Conservation (phyloP, 768 basidiomycete species). For the Leucosporidium creatinivorum region DNA sequence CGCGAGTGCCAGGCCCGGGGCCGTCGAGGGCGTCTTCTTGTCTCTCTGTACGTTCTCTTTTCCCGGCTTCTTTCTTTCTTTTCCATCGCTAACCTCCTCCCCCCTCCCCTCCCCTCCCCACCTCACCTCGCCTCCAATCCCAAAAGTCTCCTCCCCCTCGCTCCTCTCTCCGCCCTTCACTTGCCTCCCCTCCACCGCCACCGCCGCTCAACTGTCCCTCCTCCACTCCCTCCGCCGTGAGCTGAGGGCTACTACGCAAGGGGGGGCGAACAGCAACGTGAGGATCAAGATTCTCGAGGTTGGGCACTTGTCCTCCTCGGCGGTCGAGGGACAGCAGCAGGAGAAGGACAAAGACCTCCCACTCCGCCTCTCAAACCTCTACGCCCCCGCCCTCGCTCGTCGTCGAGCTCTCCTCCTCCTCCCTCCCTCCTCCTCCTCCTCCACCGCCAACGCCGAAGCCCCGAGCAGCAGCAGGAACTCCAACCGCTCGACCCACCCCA, state of each 20-base stretch:
- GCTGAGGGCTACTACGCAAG: no score
- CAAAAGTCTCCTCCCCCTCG: slow-evolving; percentile 18
- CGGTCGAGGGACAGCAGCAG: no score
- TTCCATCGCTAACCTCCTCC: background rate
- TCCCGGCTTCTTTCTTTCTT: background rate
- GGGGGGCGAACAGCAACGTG: slow-evolving; percentile 2
- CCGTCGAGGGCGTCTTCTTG: slow-evolving; percentile 14
- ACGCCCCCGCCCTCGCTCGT: slow-evolving; percentile 15
- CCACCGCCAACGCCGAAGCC: no score
- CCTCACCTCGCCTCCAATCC: no score
- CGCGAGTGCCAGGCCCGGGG: slow-evolving; percentile 1
- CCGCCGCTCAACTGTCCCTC: slow-evolving; percentile 15
- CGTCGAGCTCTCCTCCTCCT: no score
- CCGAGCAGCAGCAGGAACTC: no score
- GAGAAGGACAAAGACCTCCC: slow-evolving; percentile 5
- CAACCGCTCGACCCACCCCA: background rate
- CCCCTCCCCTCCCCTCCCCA: background rate
- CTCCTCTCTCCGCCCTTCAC: slow-evolving; percentile 28
- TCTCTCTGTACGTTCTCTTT: slow-evolving; percentile 10
- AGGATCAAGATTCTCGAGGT: slow-evolving; percentile 17
- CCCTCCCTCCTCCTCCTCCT: no score
- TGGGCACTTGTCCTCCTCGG: background rate
- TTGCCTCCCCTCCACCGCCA: slow-evolving; percentile 17
- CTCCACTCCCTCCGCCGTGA: slow-evolving; percentile 33
- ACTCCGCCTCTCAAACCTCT: slow-evolving; percentile 17